phyloP scores from a whole-genome alignment of 352 stramenopile genomes.

The Phytopythium litorale region DNA sequence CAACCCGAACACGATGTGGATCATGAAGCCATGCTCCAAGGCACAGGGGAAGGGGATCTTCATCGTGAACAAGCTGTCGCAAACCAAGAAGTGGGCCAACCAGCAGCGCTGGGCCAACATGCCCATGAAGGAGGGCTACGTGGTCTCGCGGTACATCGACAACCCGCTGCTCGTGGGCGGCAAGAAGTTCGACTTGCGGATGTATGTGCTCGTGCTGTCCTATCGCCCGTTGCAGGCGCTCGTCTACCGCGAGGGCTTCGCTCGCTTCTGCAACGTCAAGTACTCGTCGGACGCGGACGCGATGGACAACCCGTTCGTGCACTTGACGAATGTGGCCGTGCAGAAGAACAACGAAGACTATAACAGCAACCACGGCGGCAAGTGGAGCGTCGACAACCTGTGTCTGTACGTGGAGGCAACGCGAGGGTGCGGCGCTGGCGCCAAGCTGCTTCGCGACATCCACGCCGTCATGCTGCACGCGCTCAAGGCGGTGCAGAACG shows the following conservation, averaged over 20 bases:
- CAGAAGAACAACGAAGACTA: conserved; percentile 92
- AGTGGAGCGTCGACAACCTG: conserved; percentile 89
- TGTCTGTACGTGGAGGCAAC: conserved; percentile 82
- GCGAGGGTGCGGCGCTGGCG: conserved; percentile 39
- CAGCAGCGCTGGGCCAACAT: conserved; percentile 52
- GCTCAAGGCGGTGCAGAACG: conserved; percentile 83
- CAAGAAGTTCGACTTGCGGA: conserved; percentile 93
- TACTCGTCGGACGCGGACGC: conserved; percentile 79
- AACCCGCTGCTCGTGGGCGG: conserved; percentile 88
- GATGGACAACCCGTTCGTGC: conserved; percentile 90
- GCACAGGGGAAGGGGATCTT: conserved; percentile 93
- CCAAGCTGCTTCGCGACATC: conserved; percentile 65
- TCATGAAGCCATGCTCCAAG: conserved; percentile 92
- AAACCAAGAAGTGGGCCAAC: conserved; percentile 91
- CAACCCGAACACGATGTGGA: conserved; percentile 89
- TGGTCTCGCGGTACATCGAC: conserved; percentile 89
- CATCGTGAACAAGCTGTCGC: conserved; percentile 91
- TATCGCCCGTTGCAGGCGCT: conserved; percentile 81
- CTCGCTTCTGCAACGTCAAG: conserved; percentile 91
- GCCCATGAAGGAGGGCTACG: conserved; percentile 82
- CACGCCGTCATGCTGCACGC: conserved; percentile 85
- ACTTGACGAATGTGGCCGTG: conserved; percentile 88
- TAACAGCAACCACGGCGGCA: conserved; percentile 88
- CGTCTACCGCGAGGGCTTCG: conserved; percentile 88
- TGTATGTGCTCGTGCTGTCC: conserved; percentile 91